A percentile compares a stretch with the other conserved stretches of the same genome.
Conservation (phyloP, 371 early-diverging fungal genomes). For the Parasitella parasitica region DNA sequence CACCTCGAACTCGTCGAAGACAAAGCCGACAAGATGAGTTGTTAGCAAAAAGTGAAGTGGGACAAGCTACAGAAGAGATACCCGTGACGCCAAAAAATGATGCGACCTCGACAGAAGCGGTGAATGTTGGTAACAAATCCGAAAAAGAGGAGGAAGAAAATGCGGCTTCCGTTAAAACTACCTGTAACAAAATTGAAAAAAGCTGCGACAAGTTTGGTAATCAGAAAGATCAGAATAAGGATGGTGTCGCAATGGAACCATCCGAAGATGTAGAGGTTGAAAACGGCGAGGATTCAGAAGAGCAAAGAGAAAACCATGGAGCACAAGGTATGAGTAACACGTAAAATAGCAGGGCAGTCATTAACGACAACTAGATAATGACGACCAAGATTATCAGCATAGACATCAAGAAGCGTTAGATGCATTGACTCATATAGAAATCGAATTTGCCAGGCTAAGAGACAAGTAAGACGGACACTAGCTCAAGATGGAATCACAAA, state of each 20-base stretch:
- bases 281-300: slow-evolving; percentile 7
- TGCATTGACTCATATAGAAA: slow-evolving; percentile 51
- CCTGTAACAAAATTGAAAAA: background rate
- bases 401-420: slow-evolving; percentile 49
- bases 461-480: slow-evolving; percentile 29
- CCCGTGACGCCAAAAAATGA: background rate
- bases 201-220: background rate
- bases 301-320: slow-evolving; percentile 1
- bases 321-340: slow-evolving; percentile 2
- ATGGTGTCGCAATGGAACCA: background rate
- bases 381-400: slow-evolving; percentile 31
- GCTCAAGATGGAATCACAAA: too few species aligned
- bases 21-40: background rate
- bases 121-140: background rate
- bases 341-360: background rate
- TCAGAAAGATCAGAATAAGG: background rate
- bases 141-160: background rate
- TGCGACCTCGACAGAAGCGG: background rate
- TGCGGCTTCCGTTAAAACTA: background rate
- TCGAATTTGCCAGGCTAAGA: slow-evolving; percentile 52
- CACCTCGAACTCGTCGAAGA: background rate
- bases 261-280: background rate
- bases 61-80: background rate
- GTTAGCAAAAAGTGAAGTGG: background rate
- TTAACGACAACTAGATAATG: slow-evolving; percentile 4